phyloP scores from a whole-genome alignment of 345 rosid species.

The Bruguiera parviflora region DNA sequence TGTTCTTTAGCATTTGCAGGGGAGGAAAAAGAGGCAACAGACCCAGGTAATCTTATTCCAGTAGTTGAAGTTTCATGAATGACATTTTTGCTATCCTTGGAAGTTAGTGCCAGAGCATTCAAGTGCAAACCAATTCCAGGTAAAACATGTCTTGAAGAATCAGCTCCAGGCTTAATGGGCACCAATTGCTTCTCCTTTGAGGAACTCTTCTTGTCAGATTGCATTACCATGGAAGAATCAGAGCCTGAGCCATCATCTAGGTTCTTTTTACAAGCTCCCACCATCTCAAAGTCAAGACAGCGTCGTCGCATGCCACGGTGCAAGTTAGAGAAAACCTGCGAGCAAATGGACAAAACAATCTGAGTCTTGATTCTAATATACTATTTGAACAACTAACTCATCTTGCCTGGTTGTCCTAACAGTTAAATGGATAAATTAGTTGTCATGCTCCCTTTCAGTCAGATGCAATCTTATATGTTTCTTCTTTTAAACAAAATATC shows the following conservation, averaged over 20 bases:
- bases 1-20: constrained; percentile 37
- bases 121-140: constrained; percentile 96
- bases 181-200: constrained; percentile 35
- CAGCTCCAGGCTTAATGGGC: constrained; percentile 37
- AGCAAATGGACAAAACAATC: constrained; percentile 19
- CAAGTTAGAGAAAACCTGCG: constrained; percentile 52
- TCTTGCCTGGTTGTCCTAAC: background rate
- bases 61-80: constrained; percentile 41
- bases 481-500: too few species aligned
- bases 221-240: constrained; percentile 25
- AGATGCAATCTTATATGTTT: too few species aligned
- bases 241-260: constrained; percentile 31
- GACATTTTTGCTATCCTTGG: constrained; percentile 37
- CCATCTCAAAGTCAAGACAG: constrained; percentile 85
- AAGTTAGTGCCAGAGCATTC: constrained; percentile 64
- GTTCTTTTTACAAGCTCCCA: constrained; percentile 50
- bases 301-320: constrained; percentile 90
- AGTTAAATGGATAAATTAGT: background rate
- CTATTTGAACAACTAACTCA: background rate
- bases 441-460: background rate
- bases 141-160: constrained; percentile 51
- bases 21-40: constrained; percentile 40
- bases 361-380: background rate
- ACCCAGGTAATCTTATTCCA: constrained; percentile 39
- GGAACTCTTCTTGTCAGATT: constrained; percentile 26